These are phyloP conservation scores for Cyclotella kingstonii DNA, from an alignment of 108 stramenopile species.

Conservation along the genomic window DNA sequence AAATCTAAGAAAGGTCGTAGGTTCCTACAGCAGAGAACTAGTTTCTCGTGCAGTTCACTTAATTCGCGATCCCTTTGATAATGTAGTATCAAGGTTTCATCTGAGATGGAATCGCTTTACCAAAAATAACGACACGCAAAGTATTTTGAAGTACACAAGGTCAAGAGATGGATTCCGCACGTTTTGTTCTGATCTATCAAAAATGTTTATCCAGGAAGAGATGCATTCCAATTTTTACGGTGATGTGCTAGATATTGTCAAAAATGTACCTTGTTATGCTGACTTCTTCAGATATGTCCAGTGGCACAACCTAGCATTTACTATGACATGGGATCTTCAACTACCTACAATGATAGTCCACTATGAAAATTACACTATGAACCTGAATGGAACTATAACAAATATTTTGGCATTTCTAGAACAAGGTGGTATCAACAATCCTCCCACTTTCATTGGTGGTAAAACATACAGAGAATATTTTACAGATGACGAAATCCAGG, in stretches of 20 bases:
- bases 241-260: constrained; percentile 29
- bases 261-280: constrained; percentile 62
- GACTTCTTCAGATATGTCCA: constrained; percentile 78
- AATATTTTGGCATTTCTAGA: constrained; percentile 65
- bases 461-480: constrained; percentile 54
- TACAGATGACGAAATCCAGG: constrained; percentile 23
- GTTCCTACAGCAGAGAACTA: constrained; percentile 30
- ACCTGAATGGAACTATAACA: constrained; percentile 48
- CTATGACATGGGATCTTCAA: constrained; percentile 42
- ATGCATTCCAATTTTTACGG: constrained; percentile 25
- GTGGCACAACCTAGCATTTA: constrained; percentile 80
- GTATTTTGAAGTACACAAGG: constrained; percentile 24
- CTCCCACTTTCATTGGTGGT: constrained; percentile 40
- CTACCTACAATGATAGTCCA: constrained; percentile 61
- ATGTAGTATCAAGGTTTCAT: constrained; percentile 61
- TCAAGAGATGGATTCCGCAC: constrained; percentile 50
- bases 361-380: constrained; percentile 73
- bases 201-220: constrained; percentile 15
- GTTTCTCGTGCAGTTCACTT: constrained; percentile 55
- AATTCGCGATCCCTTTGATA: constrained; percentile 64
- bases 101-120: constrained; percentile 33
- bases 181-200: constrained; percentile 34
- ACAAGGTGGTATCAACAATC: constrained; percentile 12
- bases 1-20: constrained; percentile 3
- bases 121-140: constrained; percentile 25